These are phyloP conservation scores for Harringtonia lauricola DNA, from an alignment of 2,329 filamentous ascomycete genomes.

Conservation along the genomic window DNA sequence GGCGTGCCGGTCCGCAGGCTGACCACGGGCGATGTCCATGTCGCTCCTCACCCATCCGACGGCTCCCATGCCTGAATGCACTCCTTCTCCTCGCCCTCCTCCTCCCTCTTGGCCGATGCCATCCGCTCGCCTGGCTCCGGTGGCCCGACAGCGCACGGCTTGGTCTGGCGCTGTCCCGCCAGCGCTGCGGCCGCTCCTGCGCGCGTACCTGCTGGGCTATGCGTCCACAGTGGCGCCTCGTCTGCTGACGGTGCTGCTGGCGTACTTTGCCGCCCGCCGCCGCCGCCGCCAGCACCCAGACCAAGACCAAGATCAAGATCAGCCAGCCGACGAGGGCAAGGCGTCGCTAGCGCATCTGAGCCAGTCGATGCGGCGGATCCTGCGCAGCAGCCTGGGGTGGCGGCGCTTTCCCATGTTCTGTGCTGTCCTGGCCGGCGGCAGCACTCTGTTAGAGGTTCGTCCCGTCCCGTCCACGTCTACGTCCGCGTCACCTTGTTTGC, in stretches of 20 bases:
- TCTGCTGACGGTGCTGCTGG: constrained; percentile 41
- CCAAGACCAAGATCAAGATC: constrained; percentile 2
- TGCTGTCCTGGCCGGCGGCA: constrained; percentile 47
- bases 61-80: too few species aligned
- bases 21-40: too few species aligned
- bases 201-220: constrained; percentile 51
- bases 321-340: constrained; percentile 9
- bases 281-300: constrained; percentile 18
- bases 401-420: constrained; percentile 53
- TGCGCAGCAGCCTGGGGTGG: constrained; percentile 39
- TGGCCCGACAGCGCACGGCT: too few species aligned
- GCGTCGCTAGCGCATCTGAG: constrained; percentile 1
- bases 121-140: too few species aligned
- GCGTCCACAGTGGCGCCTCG: constrained; percentile 46
- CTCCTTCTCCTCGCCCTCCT: too few species aligned
- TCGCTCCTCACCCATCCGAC: too few species aligned
- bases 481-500: neutral
- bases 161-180: constrained; percentile 31
- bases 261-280: constrained; percentile 31
- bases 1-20: too few species aligned
- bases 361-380: constrained; percentile 26
- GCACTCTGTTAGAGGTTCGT: constrained; percentile 46
- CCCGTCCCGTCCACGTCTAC: neutral
- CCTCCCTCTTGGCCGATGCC: too few species aligned
- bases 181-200: constrained; percentile 41